Percentiles rank a stretch among this genome's conserved stretches.
These are phyloP conservation scores for Amanita rimosa DNA, from an alignment of 768 basidiomycete genomes.

Conservation along the genomic window DNA sequence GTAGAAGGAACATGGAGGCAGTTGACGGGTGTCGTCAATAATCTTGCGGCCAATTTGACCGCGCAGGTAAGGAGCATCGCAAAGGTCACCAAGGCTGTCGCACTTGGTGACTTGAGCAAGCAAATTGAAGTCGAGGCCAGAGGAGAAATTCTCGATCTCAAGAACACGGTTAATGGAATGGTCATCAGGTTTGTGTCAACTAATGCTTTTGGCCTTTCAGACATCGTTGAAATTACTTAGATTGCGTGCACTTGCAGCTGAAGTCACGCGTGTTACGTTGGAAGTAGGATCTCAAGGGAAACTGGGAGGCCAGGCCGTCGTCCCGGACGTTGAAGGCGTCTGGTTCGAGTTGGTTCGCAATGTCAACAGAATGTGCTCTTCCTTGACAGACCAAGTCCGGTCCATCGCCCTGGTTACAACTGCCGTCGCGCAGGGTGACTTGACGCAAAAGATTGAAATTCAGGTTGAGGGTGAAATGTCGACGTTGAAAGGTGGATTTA, in stretches of 20 bases:
- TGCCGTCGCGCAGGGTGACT: constrained; percentile 82
- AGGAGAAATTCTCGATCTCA: constrained; percentile 84
- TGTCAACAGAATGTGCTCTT: constrained; percentile 71
- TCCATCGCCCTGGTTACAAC: constrained; percentile 81
- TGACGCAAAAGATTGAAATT: constrained; percentile 90
- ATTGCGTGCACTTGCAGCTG: constrained; percentile 58
- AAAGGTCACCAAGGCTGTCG: constrained; percentile 90
- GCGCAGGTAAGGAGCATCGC: constrained; percentile 82
- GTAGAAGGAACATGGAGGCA: constrained; percentile 90
- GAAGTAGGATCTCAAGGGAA: constrained; percentile 87
- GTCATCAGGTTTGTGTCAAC: constrained; percentile 23
- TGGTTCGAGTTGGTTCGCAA: constrained; percentile 76
- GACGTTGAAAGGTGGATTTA: constrained; percentile 44
- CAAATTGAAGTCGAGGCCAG: constrained; percentile 87
- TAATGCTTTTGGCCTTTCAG: neutral
- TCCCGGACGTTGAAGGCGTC: constrained; percentile 88
- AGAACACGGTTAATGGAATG: constrained; percentile 52
- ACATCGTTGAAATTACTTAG: neutral
- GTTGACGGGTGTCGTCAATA: constrained; percentile 75
- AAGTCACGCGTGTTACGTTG: constrained; percentile 75
- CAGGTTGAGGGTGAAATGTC: constrained; percentile 81
- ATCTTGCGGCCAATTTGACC: constrained; percentile 69
- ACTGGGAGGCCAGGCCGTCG: constrained; percentile 79
- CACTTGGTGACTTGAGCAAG: constrained; percentile 78
- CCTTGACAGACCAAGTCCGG: constrained; percentile 71